Evolutionary conservation across 441 rosid genomes (phyloP).

Genomic region (Lepidium campestre): DNA sequence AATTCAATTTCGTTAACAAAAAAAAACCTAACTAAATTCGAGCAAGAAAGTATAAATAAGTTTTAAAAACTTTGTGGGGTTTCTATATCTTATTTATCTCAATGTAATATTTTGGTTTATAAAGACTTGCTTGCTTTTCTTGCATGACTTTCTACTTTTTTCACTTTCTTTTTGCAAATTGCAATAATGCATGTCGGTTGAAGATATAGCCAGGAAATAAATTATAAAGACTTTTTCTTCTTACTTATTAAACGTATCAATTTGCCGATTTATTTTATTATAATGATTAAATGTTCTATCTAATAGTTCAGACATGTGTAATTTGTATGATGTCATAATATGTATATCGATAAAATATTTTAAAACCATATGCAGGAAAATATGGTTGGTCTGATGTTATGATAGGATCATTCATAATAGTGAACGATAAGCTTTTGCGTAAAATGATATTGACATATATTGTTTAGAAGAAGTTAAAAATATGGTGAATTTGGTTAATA

Average conservation of each 20-base stretch:
- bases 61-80: neutral
- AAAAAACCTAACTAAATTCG: neutral
- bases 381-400: neutral
- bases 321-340: no score
- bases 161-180: constrained; percentile 5
- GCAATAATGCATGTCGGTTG: constrained; percentile 1
- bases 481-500: no score
- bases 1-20: no score
- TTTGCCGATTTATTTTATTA: no score
- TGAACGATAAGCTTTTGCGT: no score
- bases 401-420: neutral
- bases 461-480: neutral
- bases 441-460: neutral
- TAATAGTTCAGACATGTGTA: no score
- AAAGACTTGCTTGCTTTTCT: neutral
- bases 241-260: neutral
- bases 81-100: neutral
- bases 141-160: constrained; percentile 4
- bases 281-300: no score
- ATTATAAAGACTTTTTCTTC: neutral
- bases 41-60: neutral
- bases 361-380: neutral
- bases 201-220: neutral
- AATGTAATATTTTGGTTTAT: neutral
- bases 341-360: neutral